A percentile compares a stretch with the other conserved stretches of the same genome.
Conservation (phyloP, 768 basidiomycete species). For the Xerocomellus chrysenteron region DNA sequence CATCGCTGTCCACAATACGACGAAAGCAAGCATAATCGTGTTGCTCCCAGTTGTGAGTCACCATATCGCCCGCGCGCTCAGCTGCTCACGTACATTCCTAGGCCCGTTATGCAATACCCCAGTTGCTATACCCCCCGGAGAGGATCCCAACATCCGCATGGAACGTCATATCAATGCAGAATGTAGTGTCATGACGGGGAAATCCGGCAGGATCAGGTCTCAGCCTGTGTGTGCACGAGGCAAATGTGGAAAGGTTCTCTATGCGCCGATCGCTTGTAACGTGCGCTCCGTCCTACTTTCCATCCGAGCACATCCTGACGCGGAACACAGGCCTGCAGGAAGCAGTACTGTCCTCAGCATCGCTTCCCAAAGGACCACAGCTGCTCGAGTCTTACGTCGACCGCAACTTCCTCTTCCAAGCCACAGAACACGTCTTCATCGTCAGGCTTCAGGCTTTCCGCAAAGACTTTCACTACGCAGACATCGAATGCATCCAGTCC, state of each 20-base stretch:
- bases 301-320: not conserved
- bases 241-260: conserved; percentile 72
- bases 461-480: conserved; percentile 1
- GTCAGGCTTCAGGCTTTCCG: conserved; percentile 4
- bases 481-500: conserved; percentile 8
- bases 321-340: conserved; percentile 57
- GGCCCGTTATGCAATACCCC: conserved; percentile 78
- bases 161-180: conserved; percentile 67
- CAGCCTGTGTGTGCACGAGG: conserved; percentile 58
- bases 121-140: conserved; percentile 70
- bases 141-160: conserved; percentile 82
- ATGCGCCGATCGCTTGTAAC: conserved; percentile 70
- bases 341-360: conserved; percentile 75
- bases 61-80: not conserved
- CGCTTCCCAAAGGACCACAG: conserved; percentile 75
- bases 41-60: conserved; percentile 71
- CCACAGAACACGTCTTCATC: conserved; percentile 1
- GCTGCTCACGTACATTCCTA: conserved; percentile 24
- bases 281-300: conserved; percentile 45
- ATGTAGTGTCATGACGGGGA: conserved; percentile 71
- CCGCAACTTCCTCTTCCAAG: conserved; percentile 13
- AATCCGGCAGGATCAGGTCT: conserved; percentile 43
- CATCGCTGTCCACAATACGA: conserved; percentile 74
- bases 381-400: conserved; percentile 38
- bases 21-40: conserved; percentile 64